Evolutionary conservation across 139 green algal genomes (phyloP).

Genomic region (Chlorella sp.): DNA sequence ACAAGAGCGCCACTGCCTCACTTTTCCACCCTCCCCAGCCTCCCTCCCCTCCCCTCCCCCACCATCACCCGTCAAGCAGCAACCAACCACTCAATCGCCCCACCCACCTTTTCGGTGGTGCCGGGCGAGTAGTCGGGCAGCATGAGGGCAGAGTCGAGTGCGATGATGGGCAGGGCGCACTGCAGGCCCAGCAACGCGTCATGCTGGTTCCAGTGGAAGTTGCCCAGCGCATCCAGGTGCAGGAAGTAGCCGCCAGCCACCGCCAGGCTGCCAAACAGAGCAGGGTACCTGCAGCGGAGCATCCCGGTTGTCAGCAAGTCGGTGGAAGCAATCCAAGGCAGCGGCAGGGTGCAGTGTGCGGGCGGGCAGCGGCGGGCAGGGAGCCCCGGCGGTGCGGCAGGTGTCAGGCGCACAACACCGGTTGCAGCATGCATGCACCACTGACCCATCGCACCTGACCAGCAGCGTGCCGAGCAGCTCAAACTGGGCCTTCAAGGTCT

Average conservation of each 20-base stretch:
- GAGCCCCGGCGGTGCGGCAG: neutral
- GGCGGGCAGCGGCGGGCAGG: neutral
- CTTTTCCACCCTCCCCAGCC: neutral
- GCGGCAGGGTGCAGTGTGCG: neutral
- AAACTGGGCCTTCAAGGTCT: constrained; percentile 7
- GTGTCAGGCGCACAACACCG: neutral
- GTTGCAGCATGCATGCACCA: neutral
- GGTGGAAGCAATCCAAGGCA: neutral
- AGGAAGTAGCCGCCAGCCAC: constrained; percentile 47
- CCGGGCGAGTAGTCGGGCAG: constrained; percentile 49
- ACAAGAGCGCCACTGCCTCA: too few relatives aligned
- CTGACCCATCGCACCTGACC: neutral
- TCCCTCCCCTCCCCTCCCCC: neutral
- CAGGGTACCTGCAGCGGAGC: constrained; percentile 15
- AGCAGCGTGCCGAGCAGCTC: constrained; percentile 20
- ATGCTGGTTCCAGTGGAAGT: constrained; percentile 40
- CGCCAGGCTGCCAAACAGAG: constrained; percentile 44
- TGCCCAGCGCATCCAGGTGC: constrained; percentile 47
- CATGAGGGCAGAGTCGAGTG: constrained; percentile 53
- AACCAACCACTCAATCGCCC: neutral
- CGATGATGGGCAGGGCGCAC: constrained; percentile 40
- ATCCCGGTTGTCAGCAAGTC: too few relatives aligned
- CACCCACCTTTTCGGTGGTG: constrained; percentile 29
- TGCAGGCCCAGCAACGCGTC: constrained; percentile 47
- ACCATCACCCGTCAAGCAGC: too few relatives aligned